Evolutionary conservation across 1,284 basidiomycete genomes (phyloP).

Genomic region (Ceratobasidium sp.): DNA sequence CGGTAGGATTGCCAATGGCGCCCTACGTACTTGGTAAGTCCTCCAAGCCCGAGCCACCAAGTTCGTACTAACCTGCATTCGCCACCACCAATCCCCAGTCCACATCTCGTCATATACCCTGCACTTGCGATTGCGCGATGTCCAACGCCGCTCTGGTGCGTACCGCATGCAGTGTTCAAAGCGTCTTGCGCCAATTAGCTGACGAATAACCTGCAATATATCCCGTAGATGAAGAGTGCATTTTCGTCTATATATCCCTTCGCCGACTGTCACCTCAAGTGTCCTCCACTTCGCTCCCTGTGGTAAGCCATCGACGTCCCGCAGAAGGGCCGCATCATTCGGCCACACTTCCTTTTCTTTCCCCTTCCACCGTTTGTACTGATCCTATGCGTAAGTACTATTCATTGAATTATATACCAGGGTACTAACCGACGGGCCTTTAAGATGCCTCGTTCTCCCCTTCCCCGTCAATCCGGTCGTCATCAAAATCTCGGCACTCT

Average conservation of each 20-base stretch:
- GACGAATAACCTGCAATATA: neutral
- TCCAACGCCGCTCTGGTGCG: slow-evolving; percentile 10
- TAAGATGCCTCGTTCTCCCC: slow-evolving; percentile 13
- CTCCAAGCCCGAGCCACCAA: too few species aligned
- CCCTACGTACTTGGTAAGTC: neutral
- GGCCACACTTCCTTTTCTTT: slow-evolving; percentile 5
- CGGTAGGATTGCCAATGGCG: neutral
- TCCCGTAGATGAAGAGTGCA: neutral
- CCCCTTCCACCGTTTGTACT: neutral
- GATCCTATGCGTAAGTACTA: neutral
- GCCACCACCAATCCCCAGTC: slow-evolving; percentile 9
- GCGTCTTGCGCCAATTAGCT: slow-evolving; percentile 10
- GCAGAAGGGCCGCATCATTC: slow-evolving; percentile 13
- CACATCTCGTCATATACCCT: slow-evolving; percentile 4
- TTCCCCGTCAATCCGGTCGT: slow-evolving; percentile 1
- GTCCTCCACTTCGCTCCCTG: slow-evolving; percentile 12
- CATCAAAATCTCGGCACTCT: slow-evolving; percentile 8
- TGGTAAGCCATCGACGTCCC: neutral
- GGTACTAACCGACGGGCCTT: slow-evolving; percentile 15
- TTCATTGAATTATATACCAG: too few species aligned
- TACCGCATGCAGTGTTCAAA: slow-evolving; percentile 8
- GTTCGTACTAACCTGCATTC: slow-evolving; percentile 2
- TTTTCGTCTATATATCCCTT: neutral
- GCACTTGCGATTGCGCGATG: neutral
- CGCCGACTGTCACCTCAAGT: neutral